Base-by-base conservation (phyloP, 75 land plant genomes). In the Cryptomeria japonica region DNA sequence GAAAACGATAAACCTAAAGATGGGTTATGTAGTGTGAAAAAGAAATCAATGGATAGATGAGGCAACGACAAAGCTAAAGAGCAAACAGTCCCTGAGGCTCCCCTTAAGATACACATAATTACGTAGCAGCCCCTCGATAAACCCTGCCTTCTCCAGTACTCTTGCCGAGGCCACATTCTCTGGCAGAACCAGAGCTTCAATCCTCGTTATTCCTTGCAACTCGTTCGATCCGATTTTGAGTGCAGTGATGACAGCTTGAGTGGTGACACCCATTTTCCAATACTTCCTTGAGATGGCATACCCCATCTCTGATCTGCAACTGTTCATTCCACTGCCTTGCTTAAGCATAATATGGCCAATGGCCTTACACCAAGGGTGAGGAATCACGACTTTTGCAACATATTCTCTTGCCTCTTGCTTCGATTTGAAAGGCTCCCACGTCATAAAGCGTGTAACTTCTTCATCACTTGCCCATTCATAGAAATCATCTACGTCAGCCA, bases 121-220 rank as follows among this genome's bases (percentile, higher is more conserved):
- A 84, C 87, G 89, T 28, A 93, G 87, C 28, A 92, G 68, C 38
- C 89, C 92, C 36, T 75, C 87, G 15, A 7, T 31, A 47, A 95
- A 95, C 12, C 96, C 96, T 2, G 90, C 90, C 87, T 95, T 95
- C 88, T 93, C 91, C 83, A 95, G 44, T 49, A 93, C 94, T 87
- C 87, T 87, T 37, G 89, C 93, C 0, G 93, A 93, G 32, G 86
- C 93, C 1, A 41, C 37, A 58, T 95, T 95, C 13, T 92, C 89
- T 9, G 87, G 88, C 36, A 82, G 86, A 5, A 90, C 95, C 51
- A 93, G 15, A 28, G 92, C 96, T 70, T 93, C 95, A 4, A 95
- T 85, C 61, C 92, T 88, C 87, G 49, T 83, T 68, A 93, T 39
- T 12, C 76, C 88, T 31, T 86, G 84, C 90, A 89, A 89, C 28